Conservation (phyloP, 1,284 basidiomycete genomes). For the Macrocystidia cucumis region DNA sequence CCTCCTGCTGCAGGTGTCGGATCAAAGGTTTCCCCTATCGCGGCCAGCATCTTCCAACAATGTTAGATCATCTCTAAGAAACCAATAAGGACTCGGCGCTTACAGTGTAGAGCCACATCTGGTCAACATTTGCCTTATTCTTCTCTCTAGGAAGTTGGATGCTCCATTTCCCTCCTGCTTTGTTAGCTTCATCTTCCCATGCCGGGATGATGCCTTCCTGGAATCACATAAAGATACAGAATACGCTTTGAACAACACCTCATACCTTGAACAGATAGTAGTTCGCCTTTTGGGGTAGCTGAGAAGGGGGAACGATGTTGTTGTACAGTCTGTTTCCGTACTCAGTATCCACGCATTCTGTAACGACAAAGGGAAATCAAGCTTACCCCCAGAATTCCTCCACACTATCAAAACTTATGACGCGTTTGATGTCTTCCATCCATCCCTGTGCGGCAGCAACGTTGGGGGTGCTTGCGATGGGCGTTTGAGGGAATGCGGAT, state of each 20-base stretch:
- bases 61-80: neutral
- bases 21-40: constrained; percentile 95
- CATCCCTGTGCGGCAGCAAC: constrained; percentile 74
- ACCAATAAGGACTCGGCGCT: constrained; percentile 21
- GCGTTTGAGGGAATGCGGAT: constrained; percentile 72
- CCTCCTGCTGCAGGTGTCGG: constrained; percentile 59
- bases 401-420: constrained; percentile 89
- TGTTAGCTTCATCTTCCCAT: constrained; percentile 96
- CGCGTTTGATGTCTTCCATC: constrained; percentile 97
- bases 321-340: constrained; percentile 88
- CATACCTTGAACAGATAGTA: constrained; percentile 98
- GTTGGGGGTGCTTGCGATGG: constrained; percentile 58
- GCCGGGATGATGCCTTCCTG: constrained; percentile 93
- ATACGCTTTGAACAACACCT: constrained; percentile 9
- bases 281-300: constrained; percentile 92
- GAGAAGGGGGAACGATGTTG: constrained; percentile 96
- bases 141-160: constrained; percentile 97
- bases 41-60: constrained; percentile 82
- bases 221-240: constrained; percentile 9
- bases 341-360: constrained; percentile 8
- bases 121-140: constrained; percentile 79
- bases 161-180: constrained; percentile 96
- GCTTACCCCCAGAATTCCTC: constrained; percentile 96
- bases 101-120: constrained; percentile 97
- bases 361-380: neutral